Base-by-base conservation (phyloP, 1,284 basidiomycete species). In the Sanghuangporus baumii region DNA sequence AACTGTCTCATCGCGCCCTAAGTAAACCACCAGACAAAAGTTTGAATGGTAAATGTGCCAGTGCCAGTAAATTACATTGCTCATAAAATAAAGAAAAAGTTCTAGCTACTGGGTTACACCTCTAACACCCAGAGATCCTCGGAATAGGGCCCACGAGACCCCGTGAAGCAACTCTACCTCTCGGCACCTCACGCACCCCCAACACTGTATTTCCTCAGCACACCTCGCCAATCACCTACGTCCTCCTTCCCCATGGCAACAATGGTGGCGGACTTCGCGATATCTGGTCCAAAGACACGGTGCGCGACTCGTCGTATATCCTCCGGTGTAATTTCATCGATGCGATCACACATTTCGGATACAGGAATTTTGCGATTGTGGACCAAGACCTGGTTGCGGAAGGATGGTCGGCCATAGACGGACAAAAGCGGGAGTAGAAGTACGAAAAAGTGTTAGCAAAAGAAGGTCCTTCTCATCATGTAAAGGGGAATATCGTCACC, bases 261-360 rank as follows among this genome's bases (percentile, higher is more conserved):
- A 36, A 93, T 75, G 1, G 88, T 89, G 2, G 89, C 81, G 68
- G 83, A 86, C 62, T 80, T 83, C 12, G 81, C 79, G 1, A 81
- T 83, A 55, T 82, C 76, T 0, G 82, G 80, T 8, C 88, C 82
- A 67, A 93, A 90, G 60, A 96, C 77, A 55, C 89, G 83, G 38
- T 76, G 78, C 2, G 93, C 93, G 9, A 95, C 93, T 36, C 86
- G 81, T 65, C 81, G 82, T 57, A 96, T 76, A 62, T 87, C 84
- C 40, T 85, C 82, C 11, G 90, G 73, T 18, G 88, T 88, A 59
- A 99, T 86, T 52, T 81, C 78, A 74, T 96, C 94, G 66, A 99
- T 94, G 73, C 88, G 89, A 11, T 84, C 86, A 65, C 90, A 92
- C 96, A 98, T 98, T 74, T 98, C 95, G 37, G 87, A 83, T 26